Conservation (phyloP, 768 basidiomycete genomes). For the Boletus huronensis region DNA sequence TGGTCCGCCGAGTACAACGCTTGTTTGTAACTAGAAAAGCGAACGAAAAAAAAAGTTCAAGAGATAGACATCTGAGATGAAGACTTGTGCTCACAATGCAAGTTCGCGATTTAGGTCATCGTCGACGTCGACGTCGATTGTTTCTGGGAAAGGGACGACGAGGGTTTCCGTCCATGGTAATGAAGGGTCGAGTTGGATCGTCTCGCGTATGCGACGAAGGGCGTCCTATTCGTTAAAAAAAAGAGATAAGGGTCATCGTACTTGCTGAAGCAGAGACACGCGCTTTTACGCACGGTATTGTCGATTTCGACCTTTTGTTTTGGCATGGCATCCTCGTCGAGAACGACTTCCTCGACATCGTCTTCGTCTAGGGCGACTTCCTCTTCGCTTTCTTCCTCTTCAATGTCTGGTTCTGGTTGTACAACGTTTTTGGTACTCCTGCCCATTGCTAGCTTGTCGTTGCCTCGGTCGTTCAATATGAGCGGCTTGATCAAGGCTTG, state of each 20-base stretch:
- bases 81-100: slow-evolving; percentile 66
- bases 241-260: background rate
- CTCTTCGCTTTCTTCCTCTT: slow-evolving; percentile 33
- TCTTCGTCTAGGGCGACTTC: slow-evolving; percentile 72
- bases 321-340: slow-evolving; percentile 82
- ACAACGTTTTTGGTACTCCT: slow-evolving; percentile 5
- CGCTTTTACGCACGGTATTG: slow-evolving; percentile 52
- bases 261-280: slow-evolving; percentile 19
- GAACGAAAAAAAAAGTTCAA: background rate
- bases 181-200: slow-evolving; percentile 68
- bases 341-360: slow-evolving; percentile 54
- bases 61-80: background rate
- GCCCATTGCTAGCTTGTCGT: slow-evolving; percentile 10
- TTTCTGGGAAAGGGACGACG: slow-evolving; percentile 64
- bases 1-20: slow-evolving; percentile 79
- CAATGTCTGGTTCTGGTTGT: slow-evolving; percentile 7
- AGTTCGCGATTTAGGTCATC: slow-evolving; percentile 94
- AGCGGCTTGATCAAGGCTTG: too few relatives aligned
- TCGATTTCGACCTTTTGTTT: slow-evolving; percentile 67
- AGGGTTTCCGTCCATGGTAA: slow-evolving; percentile 86
- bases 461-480: background rate
- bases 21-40: slow-evolving; percentile 79
- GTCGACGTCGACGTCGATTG: slow-evolving; percentile 71
- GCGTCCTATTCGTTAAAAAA: slow-evolving; percentile 51
- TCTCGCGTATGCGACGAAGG: slow-evolving; percentile 74